These are phyloP conservation scores for Syzygium syzygioides DNA, from an alignment of 441 rosid genomes.

Conservation along the genomic window DNA sequence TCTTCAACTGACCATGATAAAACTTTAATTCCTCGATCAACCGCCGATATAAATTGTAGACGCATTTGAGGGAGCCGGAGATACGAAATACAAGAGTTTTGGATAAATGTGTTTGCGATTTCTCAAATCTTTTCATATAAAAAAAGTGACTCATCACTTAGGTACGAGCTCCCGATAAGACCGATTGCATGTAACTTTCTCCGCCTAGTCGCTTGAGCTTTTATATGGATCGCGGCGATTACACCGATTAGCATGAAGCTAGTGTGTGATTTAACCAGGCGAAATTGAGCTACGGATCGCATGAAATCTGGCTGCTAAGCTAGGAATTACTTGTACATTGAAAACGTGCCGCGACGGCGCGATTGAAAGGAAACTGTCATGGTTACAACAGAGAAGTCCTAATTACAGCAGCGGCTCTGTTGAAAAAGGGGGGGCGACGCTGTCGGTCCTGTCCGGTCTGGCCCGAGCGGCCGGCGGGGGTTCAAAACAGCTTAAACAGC, in stretches of 20 bases:
- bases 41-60: neutral
- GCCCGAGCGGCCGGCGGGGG: neutral
- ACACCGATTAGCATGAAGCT: neutral
- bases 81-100: neutral
- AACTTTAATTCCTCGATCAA: neutral
- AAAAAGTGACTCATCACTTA: accelerated
- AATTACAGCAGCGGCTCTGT: neutral
- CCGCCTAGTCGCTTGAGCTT: neutral
- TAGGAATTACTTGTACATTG: neutral
- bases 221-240: neutral
- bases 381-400: neutral
- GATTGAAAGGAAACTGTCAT: neutral
- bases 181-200: neutral
- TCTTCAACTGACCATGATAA: neutral
- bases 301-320: neutral
- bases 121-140: neutral
- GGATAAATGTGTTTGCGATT: accelerated
- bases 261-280: neutral
- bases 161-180: neutral
- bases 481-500: slow-evolving; percentile 42
- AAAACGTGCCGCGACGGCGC: neutral
- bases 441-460: neutral
- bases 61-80: neutral
- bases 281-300: neutral
- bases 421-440: neutral